A percentile compares a stretch with the other conserved stretches of the same genome.
Conservation (phyloP, 305 asterid species). For the Solanum hybrid region DNA sequence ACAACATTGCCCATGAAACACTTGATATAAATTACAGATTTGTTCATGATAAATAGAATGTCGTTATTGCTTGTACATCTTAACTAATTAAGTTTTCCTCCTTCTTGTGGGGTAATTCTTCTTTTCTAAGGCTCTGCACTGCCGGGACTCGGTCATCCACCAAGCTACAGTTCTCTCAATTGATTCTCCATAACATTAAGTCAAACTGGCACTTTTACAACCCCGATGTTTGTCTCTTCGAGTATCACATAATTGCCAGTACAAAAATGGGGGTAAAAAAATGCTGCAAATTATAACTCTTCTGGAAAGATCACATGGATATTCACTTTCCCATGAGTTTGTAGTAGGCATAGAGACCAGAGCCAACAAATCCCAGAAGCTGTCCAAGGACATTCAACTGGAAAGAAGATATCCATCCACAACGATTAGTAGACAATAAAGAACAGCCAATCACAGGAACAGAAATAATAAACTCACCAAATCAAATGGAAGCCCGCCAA, state of each 20-base stretch:
- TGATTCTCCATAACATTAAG: neutral
- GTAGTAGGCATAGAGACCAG: conserved; percentile 65
- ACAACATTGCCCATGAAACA: neutral
- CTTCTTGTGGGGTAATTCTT: neutral
- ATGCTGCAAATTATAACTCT: neutral
- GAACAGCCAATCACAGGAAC: neutral
- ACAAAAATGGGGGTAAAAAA: neutral
- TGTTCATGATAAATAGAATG: neutral
- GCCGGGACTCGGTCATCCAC: neutral
- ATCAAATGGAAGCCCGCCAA: conserved; percentile 91
- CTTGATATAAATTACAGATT: neutral
- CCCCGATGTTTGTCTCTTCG: neutral
- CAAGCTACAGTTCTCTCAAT: neutral
- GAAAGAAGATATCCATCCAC: conserved; percentile 19
- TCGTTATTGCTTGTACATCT: neutral
- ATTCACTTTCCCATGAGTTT: conserved; percentile 60
- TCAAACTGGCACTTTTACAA: neutral
- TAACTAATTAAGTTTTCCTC: neutral
- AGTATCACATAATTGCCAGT: neutral
- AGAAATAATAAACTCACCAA: conserved; percentile 35
- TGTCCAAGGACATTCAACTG: conserved; percentile 85
- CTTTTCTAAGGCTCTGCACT: neutral
- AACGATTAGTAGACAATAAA: neutral
- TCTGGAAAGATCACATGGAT: neutral
- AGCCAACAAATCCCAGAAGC: conserved; percentile 70